A percentile compares a stretch with the other conserved stretches of the same genome.
Evolutionary conservation across 768 basidiomycete species (phyloP).

Genomic region (Imleria badia): DNA sequence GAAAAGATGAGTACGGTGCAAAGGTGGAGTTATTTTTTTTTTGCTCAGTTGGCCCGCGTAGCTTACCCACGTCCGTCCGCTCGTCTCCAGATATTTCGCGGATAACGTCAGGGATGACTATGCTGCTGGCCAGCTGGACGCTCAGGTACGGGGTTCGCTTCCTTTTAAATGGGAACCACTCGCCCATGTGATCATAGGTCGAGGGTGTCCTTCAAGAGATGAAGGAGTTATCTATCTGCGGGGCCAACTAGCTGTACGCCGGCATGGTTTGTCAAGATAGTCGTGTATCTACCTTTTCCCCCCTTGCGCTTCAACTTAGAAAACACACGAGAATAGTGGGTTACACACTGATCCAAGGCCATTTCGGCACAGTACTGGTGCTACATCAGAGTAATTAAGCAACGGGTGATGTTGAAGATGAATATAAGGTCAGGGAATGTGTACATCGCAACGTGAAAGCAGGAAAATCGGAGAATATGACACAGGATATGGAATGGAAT

Average conservation of each 20-base stretch:
- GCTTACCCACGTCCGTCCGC: neutral
- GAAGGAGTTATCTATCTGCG: conserved; percentile 93
- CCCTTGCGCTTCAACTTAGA: neutral
- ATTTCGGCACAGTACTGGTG: conserved; percentile 11
- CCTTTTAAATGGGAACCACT: neutral
- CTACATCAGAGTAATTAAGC: conserved; percentile 22
- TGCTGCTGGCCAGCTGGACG: conserved; percentile 93
- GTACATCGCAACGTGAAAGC: conserved; percentile 20
- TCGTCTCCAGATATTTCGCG: conserved; percentile 68
- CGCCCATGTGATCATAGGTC: conserved; percentile 49
- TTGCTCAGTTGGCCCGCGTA: neutral
- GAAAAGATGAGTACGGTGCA: conserved; percentile 96
- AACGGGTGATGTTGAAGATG: conserved; percentile 4
- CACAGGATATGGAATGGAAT: conserved; percentile 9
- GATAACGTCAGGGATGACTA: conserved; percentile 95
- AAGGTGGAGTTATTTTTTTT: conserved; percentile 42
- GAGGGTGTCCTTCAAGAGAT: conserved; percentile 97
- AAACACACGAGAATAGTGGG: conserved; percentile 3
- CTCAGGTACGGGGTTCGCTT: conserved; percentile 56
- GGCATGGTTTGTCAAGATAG: neutral
- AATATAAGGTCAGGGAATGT: conserved; percentile 3
- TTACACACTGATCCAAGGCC: conserved; percentile 11
- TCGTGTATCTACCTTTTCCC: conserved; percentile 8
- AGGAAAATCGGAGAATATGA: conserved; percentile 10
- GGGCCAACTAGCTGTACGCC: conserved; percentile 41